phyloP scores from a whole-genome alignment of 257 asterid genomes.

The Ocimum tenuiflorum region DNA sequence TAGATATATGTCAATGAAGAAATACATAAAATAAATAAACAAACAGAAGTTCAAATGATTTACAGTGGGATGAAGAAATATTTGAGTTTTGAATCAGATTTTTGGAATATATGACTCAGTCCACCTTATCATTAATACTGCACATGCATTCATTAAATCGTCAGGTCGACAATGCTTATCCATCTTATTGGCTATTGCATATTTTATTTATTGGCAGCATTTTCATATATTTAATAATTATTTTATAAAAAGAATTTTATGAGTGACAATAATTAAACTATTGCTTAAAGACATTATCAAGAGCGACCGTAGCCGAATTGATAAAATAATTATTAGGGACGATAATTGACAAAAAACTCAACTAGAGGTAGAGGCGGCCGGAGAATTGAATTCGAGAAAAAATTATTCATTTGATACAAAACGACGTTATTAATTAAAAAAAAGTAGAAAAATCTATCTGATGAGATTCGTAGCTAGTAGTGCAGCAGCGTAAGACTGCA shows the following conservation, averaged over 20 bases:
- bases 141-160: neutral
- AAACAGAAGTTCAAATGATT: neutral
- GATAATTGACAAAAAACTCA: too few relatives aligned
- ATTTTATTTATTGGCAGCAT: too few relatives aligned
- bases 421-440: too few relatives aligned
- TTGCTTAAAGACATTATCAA: too few relatives aligned
- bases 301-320: too few relatives aligned
- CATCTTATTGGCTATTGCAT: neutral
- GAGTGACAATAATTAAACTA: neutral
- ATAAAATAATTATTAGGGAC: too few relatives aligned
- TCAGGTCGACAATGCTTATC: neutral
- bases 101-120: neutral
- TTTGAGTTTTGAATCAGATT: neutral
- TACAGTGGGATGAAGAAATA: neutral
- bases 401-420: too few relatives aligned
- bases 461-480: constrained; percentile 21
- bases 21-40: too few relatives aligned
- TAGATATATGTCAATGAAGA: too few relatives aligned
- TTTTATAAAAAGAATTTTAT: too few relatives aligned
- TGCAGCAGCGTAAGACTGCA: constrained; percentile 35
- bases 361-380: neutral
- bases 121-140: neutral
- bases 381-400: neutral
- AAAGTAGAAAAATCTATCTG: neutral
- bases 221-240: neutral